These are phyloP conservation scores for Apium graveolens DNA, from an alignment of 129 eudicot genomes.

Conservation along the genomic window DNA sequence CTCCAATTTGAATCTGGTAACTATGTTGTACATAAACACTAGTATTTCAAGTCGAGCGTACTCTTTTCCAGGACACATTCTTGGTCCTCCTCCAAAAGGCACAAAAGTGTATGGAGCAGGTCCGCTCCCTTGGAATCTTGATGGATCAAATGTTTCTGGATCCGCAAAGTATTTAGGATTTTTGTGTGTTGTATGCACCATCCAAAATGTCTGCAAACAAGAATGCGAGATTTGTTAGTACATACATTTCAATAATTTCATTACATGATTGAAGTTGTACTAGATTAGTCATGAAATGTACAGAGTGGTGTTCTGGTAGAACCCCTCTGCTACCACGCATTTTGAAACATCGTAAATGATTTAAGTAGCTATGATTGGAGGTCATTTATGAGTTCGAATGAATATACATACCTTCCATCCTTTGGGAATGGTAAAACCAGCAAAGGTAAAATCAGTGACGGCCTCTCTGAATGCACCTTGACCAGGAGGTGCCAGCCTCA, in stretches of 20 bases:
- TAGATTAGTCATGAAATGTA: too few species aligned
- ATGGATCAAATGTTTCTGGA: slow-evolving; percentile 13
- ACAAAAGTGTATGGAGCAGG: slow-evolving; percentile 13
- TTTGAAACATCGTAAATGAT: too few species aligned
- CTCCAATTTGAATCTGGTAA: slow-evolving; percentile 10
- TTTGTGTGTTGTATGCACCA: slow-evolving; percentile 7
- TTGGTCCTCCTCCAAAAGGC: slow-evolving; percentile 11
- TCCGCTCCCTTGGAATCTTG: slow-evolving; percentile 13
- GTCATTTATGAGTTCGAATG: background rate
- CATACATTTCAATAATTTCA: background rate
- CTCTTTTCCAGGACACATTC: slow-evolving; percentile 19
- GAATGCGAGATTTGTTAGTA: too few species aligned
- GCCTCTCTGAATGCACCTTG: slow-evolving; percentile 15
- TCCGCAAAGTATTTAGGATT: slow-evolving; percentile 3
- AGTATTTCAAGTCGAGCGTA: slow-evolving; percentile 14
- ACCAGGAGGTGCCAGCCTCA: slow-evolving; percentile 15
- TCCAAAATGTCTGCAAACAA: slow-evolving; percentile 2
- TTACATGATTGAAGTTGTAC: too few species aligned
- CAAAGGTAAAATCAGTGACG: slow-evolving; percentile 10
- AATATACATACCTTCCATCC: slow-evolving; percentile 9
- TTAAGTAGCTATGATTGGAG: background rate
- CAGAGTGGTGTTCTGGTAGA: background rate
- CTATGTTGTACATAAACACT: slow-evolving; percentile 8
- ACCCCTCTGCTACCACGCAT: background rate
- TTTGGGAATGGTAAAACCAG: slow-evolving; percentile 12